These are phyloP conservation scores for Jatropha multifida DNA, from an alignment of 441 rosid species.

Conservation along the genomic window DNA sequence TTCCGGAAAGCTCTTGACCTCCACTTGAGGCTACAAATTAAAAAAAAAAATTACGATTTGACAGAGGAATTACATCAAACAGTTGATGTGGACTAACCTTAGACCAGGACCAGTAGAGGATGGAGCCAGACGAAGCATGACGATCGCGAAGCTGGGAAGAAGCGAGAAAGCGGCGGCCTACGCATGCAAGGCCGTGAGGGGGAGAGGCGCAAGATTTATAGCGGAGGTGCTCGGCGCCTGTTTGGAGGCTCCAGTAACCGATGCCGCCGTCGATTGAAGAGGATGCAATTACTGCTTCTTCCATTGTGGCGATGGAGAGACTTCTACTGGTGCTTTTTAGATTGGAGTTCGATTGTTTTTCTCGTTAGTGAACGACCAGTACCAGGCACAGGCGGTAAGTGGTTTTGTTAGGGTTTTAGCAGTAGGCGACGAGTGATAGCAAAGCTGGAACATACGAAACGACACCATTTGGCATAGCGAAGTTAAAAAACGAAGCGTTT, in stretches of 20 bases:
- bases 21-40: constrained; percentile 62
- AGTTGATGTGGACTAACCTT: constrained; percentile 40
- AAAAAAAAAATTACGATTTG: not conserved
- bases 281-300: constrained; percentile 56
- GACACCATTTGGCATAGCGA: too few relatives aligned
- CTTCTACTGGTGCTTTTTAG: not conserved
- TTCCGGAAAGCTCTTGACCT: constrained; percentile 73
- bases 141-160: constrained; percentile 68
- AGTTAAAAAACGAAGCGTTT: too few relatives aligned
- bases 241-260: constrained; percentile 75
- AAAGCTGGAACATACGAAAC: not conserved
- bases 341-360: not conserved
- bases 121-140: constrained; percentile 55
- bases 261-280: constrained; percentile 68
- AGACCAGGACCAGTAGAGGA: constrained; percentile 78
- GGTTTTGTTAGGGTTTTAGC: constrained; percentile 30
- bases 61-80: constrained; percentile 22
- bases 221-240: constrained; percentile 65
- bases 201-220: constrained; percentile 72
- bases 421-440: not conserved
- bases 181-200: constrained; percentile 61
- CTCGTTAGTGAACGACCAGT: not conserved
- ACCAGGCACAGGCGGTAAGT: not conserved
- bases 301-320: not conserved
- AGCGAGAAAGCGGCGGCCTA: constrained; percentile 64